Base-by-base conservation (phyloP, 192 early-diverging fungal genomes). In the Coemansia sp. region DNA sequence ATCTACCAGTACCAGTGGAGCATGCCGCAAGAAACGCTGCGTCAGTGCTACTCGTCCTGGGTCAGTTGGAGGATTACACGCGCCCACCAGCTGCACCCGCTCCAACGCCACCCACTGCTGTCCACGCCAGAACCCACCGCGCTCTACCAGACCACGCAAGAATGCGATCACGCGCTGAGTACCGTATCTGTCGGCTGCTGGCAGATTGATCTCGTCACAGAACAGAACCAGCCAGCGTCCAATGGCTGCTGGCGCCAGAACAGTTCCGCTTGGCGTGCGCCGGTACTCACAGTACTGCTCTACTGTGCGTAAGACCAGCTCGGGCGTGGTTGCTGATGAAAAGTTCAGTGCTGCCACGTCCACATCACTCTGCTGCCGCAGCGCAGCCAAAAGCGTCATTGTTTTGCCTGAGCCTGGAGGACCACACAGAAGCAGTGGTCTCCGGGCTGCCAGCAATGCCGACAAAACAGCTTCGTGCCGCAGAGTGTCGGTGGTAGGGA, bases 131-230 rank as follows among this genome's bases (percentile, higher is more conserved):
- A 89, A 99, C 26, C 97, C 97, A 51, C 90, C 89, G 61, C 89
- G 88, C 69, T 97, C 95, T 7, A 99, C 86, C 47, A 98, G 70
- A 62, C 93, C 93, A 36, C 97, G 85, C 56, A 99, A 62, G 70
- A 97, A 98, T 2, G 96, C 93, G 18, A 98, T 92, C 26, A 97
- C 96, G 11, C 95, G 87, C 66, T 99, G 97, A 17, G 97, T 98
- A 17, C 93, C 93, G 50, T 99, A 99, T 60, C 93, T 89, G 80
- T 99, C 97, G 11, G 80, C 77, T 14, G 93, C 90, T 0, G 97
- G 97, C 66, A 99, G 76, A 62, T 99, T 99, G 72, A 99, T 94
- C 83, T 99, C 97, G 69, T 99, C 97, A 71, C 97, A 99, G 73
- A 99, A 99, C 43, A 99, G 81, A 9, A 99, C 95, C 18, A 99